phyloP scores from a whole-genome alignment of 2,329 filamentous ascomycete genomes.

The Clonostachys byssicola region DNA sequence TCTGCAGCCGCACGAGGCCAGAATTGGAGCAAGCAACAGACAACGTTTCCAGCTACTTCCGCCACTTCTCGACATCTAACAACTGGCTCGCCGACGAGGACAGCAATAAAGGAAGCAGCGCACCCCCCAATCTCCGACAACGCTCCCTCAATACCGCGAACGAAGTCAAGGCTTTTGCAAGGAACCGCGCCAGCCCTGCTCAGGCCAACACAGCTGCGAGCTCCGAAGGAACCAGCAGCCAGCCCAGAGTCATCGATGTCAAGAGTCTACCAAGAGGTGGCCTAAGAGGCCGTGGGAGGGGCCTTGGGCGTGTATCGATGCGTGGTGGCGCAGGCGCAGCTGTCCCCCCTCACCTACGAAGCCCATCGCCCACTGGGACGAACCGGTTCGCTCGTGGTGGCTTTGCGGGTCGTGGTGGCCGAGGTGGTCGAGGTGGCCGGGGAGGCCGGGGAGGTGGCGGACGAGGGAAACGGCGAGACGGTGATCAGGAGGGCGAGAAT shows the following conservation, averaged over 20 bases:
- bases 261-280: slow-evolving; percentile 26
- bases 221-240: slow-evolving; percentile 5
- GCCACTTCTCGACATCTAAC: slow-evolving; percentile 33
- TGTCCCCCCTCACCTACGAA: neutral
- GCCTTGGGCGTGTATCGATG: slow-evolving; percentile 7
- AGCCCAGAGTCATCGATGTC: slow-evolving; percentile 31
- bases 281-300: slow-evolving; percentile 14
- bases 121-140: slow-evolving; percentile 1
- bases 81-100: slow-evolving; percentile 22
- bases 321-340: slow-evolving; percentile 6
- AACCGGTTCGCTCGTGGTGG: slow-evolving; percentile 7
- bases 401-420: slow-evolving; percentile 10
- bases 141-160: too few relatives aligned
- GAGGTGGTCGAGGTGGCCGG: slow-evolving; percentile 9
- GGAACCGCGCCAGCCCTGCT: slow-evolving; percentile 6
- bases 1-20: slow-evolving; percentile 24
- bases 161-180: slow-evolving; percentile 15
- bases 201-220: slow-evolving; percentile 1
- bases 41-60: slow-evolving; percentile 23
- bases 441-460: slow-evolving; percentile 8
- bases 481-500: neutral
- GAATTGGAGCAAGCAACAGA: slow-evolving; percentile 22
- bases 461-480: neutral
- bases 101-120: slow-evolving; percentile 8
- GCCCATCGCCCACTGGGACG: neutral